Evolutionary conservation across 164 flowering plant species (phyloP).

Genomic region (Akebia trifoliata): DNA sequence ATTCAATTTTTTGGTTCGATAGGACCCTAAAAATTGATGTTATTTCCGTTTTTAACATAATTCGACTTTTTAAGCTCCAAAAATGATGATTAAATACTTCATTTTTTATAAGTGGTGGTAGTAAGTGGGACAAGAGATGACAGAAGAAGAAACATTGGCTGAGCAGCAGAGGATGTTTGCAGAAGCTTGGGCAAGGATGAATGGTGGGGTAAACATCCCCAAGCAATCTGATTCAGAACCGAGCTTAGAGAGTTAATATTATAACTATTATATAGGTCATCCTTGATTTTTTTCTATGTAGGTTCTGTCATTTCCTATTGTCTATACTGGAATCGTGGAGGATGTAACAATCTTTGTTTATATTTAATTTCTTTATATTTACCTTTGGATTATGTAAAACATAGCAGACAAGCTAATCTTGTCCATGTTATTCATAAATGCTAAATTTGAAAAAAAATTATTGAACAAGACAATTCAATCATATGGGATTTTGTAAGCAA

Average conservation of each 20-base stretch:
- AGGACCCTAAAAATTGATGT: no score
- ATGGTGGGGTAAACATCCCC: constrained; percentile 51
- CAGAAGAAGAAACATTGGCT: constrained; percentile 91
- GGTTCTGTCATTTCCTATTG: constrained; percentile 5
- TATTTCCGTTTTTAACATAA: no score
- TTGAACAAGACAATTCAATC: no score
- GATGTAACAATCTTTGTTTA: constrained; percentile 10
- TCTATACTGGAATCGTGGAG: constrained; percentile 12
- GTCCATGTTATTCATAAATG: no score
- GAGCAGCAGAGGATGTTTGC: constrained; percentile 99
- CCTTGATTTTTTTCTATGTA: constrained; percentile 11
- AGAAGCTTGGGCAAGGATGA: constrained; percentile 98
- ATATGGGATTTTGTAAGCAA: no score
- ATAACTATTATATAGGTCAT: constrained; percentile 1
- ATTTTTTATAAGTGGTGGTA: no score
- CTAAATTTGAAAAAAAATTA: no score
- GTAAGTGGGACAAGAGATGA: constrained; percentile 82
- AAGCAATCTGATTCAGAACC: constrained; percentile 56
- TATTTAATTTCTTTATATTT: constrained; percentile 12
- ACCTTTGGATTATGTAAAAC: constrained; percentile 14
- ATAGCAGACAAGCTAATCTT: no score
- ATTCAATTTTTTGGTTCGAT: no score
- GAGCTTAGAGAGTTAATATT: constrained; percentile 47
- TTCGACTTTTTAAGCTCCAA: no score
- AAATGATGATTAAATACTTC: no score